phyloP scores from a whole-genome alignment of 2,329 filamentous ascomycete genomes.

The Cladorrhinum sp. region DNA sequence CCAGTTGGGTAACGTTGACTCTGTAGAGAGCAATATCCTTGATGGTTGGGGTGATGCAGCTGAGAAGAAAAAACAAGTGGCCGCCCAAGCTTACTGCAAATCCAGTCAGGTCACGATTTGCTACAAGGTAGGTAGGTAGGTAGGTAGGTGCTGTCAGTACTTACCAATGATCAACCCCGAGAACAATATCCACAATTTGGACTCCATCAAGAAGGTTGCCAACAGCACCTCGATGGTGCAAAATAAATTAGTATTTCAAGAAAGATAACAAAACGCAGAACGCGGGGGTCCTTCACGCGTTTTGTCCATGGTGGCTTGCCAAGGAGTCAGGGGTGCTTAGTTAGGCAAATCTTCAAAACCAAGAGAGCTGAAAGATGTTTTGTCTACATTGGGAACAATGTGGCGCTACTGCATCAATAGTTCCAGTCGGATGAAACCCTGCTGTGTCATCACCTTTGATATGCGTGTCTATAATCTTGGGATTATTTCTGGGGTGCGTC shows the following conservation, averaged over 20 bases:
- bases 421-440: background rate
- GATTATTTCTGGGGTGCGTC: too few relatives aligned
- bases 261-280: background rate
- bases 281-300: background rate
- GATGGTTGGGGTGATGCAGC: background rate
- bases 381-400: background rate
- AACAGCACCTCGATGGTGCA: background rate
- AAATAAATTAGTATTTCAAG: background rate
- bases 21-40: constrained; percentile 12
- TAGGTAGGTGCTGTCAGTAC: too few relatives aligned
- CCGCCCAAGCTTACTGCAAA: constrained; percentile 7
- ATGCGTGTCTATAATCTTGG: background rate
- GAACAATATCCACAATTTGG: background rate
- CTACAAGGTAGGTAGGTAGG: too few relatives aligned
- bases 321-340: background rate
- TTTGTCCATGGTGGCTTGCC: background rate
- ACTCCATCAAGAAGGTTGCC: background rate
- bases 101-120: background rate
- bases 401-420: background rate
- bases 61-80: constrained; percentile 6
- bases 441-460: background rate
- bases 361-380: background rate
- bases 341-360: background rate
- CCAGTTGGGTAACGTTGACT: constrained; percentile 9
- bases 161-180: background rate